These are phyloP conservation scores for Clarireedia homoeocarpa DNA, from an alignment of 2,329 filamentous ascomycete genomes.

Conservation along the genomic window DNA sequence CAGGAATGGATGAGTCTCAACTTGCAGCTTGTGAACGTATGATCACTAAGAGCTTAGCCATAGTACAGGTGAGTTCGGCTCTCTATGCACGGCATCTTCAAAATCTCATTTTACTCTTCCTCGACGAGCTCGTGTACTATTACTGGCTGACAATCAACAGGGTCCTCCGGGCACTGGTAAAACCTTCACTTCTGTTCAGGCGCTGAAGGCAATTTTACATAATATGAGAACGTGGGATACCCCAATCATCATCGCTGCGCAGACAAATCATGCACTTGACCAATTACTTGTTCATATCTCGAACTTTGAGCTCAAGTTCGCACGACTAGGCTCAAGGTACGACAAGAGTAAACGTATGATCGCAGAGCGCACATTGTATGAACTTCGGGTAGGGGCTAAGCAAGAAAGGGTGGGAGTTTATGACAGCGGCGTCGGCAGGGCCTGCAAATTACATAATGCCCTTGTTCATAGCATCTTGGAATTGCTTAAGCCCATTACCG, in stretches of 20 bases:
- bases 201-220: constrained; percentile 56
- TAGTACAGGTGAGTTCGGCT: constrained; percentile 50
- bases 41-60: constrained; percentile 61
- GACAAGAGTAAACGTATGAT: constrained; percentile 47
- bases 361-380: constrained; percentile 57
- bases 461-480: not conserved
- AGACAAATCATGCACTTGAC: constrained; percentile 87
- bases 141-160: constrained; percentile 9
- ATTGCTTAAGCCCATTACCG: not conserved
- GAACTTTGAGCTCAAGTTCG: constrained; percentile 51
- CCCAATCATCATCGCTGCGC: constrained; percentile 72
- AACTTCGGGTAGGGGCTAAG: constrained; percentile 38
- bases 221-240: constrained; percentile 49
- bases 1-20: constrained; percentile 63
- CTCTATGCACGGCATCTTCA: not conserved
- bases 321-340: constrained; percentile 42
- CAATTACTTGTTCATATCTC: constrained; percentile 52
- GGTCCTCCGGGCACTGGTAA: constrained; percentile 74
- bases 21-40: constrained; percentile 60
- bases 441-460: not conserved
- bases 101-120: not conserved
- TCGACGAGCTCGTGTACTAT: too few relatives aligned
- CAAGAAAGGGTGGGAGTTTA: constrained; percentile 23
- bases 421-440: not conserved
- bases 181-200: constrained; percentile 71